Evolutionary conservation across 768 basidiomycete genomes (phyloP), one percentile per base, ranked within the genome.

Genomic region (Pholiota conissans): DNA sequence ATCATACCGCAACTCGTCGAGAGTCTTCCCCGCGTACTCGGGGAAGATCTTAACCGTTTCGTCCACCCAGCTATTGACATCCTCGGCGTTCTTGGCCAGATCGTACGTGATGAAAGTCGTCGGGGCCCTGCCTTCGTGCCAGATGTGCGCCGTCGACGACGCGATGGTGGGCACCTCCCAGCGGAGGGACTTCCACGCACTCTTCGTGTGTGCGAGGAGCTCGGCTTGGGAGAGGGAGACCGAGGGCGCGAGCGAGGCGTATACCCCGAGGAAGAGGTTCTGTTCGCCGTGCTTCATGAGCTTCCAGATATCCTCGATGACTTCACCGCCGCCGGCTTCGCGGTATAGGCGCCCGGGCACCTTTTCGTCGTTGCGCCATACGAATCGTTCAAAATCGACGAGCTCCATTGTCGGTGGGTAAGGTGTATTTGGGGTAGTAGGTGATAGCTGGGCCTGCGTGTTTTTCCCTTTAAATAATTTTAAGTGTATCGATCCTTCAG

Each of bases 211-310:
- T 1, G 29, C 49, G 48, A 61, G 40, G n/a, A 61, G 48, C 13
- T 49, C 26, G 18, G 24, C 46, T 2, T 60, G 18, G 30, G 45
- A 37, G 8, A 57, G 11, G 8, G 63, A 52, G 2, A 27, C 26
- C 9, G 57, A 56, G 2, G 57, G 24, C 5, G 57, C 39, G 16
- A 59, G 24, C 5, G 57, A 39, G 16, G 56, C 55, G 40, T 61
- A 61, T 13, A 61, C 52, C 9, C 63, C 63, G 39, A 64, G 53
- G 45, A 65, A 65, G 10, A 65, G 54, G 53, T 62, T 62, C 47
- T 65, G 63, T 39, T 65, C 63, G 29, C 63, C 63, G 37, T 62
- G 61, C 45, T 65, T 65, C 32, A 58, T 65, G 51, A 65, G 56
- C 24, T 65, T 62, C 61, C 61, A 60, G 35, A 65, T 58, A 52